phyloP scores from a whole-genome alignment of 176 grass and related monocot genomes.

The Oryza meyeriana region DNA sequence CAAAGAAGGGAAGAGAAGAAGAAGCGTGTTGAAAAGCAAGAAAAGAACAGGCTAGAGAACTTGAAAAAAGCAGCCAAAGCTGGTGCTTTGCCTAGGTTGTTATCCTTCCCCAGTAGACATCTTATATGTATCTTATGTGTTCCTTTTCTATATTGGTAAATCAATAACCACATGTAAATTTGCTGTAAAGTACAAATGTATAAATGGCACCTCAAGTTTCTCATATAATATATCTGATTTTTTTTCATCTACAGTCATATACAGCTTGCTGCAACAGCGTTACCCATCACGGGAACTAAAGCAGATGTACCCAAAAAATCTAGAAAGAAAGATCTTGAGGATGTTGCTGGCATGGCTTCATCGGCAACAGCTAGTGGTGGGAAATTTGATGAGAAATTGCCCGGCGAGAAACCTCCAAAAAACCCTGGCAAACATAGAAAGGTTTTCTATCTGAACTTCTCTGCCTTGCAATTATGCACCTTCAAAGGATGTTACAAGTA shows the following conservation, averaged over 20 bases:
- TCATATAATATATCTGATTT: background rate
- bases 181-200: background rate
- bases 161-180: background rate
- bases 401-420: slow-evolving; percentile 86
- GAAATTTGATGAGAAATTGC: slow-evolving; percentile 87
- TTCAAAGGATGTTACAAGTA: background rate
- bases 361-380: slow-evolving; percentile 90
- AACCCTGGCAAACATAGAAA: slow-evolving; percentile 84
- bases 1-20: slow-evolving; percentile 88
- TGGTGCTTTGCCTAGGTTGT: slow-evolving; percentile 70
- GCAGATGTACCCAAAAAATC: slow-evolving; percentile 65
- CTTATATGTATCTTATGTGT: too few relatives aligned
- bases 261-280: slow-evolving; percentile 71
- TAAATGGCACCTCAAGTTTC: background rate
- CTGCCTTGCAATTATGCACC: background rate
- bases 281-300: slow-evolving; percentile 80
- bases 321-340: slow-evolving; percentile 78
- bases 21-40: slow-evolving; percentile 80
- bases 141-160: background rate
- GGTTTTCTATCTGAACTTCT: slow-evolving; percentile 24
- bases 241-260: slow-evolving; percentile 63
- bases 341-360: slow-evolving; percentile 82
- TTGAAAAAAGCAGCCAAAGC: slow-evolving; percentile 85
- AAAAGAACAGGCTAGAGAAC: slow-evolving; percentile 85
- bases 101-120: too few relatives aligned